These are phyloP conservation scores for Exsudoporus floridanus DNA, from an alignment of 1,284 basidiomycete genomes.

Conservation along the genomic window DNA sequence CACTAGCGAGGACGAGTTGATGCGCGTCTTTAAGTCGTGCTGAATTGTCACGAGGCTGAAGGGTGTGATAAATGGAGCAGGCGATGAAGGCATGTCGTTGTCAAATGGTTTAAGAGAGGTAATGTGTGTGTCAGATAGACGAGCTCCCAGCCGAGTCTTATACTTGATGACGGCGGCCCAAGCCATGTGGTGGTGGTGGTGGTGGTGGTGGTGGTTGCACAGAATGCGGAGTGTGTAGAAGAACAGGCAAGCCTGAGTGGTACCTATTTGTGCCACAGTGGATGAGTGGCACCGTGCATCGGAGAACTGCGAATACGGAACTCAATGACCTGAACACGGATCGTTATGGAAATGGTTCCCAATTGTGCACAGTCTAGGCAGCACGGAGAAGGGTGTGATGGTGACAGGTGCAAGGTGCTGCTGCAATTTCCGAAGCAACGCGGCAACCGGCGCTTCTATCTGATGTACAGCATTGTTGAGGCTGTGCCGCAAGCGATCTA, in stretches of 20 bases:
- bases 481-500: conserved; percentile 15
- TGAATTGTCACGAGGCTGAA: conserved; percentile 30
- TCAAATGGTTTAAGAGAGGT: conserved; percentile 17
- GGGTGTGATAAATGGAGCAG: conserved; percentile 28
- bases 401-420: conserved; percentile 15
- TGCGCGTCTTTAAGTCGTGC: conserved; percentile 33
- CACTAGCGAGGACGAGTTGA: conserved; percentile 23
- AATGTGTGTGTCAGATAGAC: conserved; percentile 15
- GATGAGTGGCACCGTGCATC: conserved; percentile 9
- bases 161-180: conserved; percentile 15
- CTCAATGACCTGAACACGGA: conserved; percentile 7
- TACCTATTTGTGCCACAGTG: conserved; percentile 20
- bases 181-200: conserved; percentile 21
- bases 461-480: conserved; percentile 27
- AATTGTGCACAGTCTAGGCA: conserved; percentile 16
- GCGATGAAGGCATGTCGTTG: conserved; percentile 26
- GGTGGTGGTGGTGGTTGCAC: conserved; percentile 16
- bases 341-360: conserved; percentile 17
- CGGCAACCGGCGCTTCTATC: conserved; percentile 25
- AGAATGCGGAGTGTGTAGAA: conserved; percentile 16
- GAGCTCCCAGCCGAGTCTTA: conserved; percentile 14
- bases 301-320: conserved; percentile 12
- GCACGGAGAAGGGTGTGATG: conserved; percentile 19
- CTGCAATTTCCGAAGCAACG: conserved; percentile 30
- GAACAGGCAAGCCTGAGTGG: conserved; percentile 11